Evolutionary conservation across 2,329 filamentous ascomycete species (phyloP).

Genomic region (Pestalotiopsis sp.): DNA sequence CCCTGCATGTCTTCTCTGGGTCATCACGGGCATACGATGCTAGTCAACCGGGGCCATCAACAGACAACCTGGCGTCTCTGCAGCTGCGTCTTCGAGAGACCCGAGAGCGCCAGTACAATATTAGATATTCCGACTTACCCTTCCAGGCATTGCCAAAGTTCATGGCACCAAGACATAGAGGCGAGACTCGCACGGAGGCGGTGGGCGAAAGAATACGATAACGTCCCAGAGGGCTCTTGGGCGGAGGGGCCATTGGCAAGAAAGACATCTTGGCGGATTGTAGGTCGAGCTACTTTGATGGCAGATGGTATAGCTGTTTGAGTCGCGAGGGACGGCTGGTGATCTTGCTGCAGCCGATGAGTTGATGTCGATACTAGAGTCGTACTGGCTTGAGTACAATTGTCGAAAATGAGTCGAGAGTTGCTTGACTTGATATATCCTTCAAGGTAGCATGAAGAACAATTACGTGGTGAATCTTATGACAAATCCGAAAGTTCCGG

Average conservation of each 20-base stretch:
- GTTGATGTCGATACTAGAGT: too few relatives aligned
- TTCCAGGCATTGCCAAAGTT: constrained; percentile 57
- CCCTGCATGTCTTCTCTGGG: too few relatives aligned
- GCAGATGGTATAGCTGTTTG: background rate
- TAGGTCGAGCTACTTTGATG: background rate
- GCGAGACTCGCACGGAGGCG: constrained; percentile 66
- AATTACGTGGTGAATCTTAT: background rate
- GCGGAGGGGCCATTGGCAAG: constrained; percentile 38
- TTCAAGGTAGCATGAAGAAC: background rate
- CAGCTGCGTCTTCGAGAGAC: background rate
- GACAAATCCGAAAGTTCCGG: background rate
- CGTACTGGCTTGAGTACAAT: background rate
- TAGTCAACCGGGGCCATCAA: too few relatives aligned
- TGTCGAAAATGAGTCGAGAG: too few relatives aligned
- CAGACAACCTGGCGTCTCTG: background rate
- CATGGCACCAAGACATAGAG: constrained; percentile 62
- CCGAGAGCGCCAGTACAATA: background rate
- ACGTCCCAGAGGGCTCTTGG: constrained; percentile 61
- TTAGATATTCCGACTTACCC: constrained; percentile 9
- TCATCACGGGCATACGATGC: too few relatives aligned
- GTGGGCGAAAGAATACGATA: constrained; percentile 67
- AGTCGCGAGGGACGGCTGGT: background rate
- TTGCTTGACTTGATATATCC: background rate
- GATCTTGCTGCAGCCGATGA: background rate
- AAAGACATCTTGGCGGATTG: background rate